Base-by-base conservation (phyloP, 768 basidiomycete species). In the Hericium erinaceus region DNA sequence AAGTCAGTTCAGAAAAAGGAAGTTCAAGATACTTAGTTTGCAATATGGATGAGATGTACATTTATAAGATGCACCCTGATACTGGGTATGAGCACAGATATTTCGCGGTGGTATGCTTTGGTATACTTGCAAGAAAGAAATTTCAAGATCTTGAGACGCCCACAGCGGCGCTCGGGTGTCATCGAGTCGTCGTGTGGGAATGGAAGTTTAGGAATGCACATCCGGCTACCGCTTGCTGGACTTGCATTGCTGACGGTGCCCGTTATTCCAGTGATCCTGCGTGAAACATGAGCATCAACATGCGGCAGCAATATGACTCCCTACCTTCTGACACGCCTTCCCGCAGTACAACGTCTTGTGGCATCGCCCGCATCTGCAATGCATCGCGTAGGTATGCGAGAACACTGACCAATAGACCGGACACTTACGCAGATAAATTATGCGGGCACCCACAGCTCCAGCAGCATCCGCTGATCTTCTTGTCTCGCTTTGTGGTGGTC, bases 391-490 rank as follows among this genome's bases (percentile, higher is more conserved):
- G 39, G 18, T 12, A 12, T 22, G 24, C 13, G 16, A 12, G 7
- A 15, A 6, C 20, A 5, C 20, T 5, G 20, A 5, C 10, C 4
- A n/a, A 44, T 10, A 18, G 4, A 10, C 44, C 11, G 44, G 15
- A 44, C 24, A 20, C 33, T 33, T 55, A 55, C 54, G 13, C 28
- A 18, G 40, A 55, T 3, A 55, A 38, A 33, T 20, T 20, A 33
- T 55, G 54, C 22, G 54, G 54, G 6, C 39, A n/a, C 11, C 54
- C 54, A 41, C 54, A 55, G 12, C n/a, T 44, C 39, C 40, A 55
- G 54, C 54, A 55, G 26, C 54, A 55, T 4, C 33, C 41, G 39
- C 40, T 28, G 41, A 15, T 13, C 28, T 55, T 55, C n/a, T 33
- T 55, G 16, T 55, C 54, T 15, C 54, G 16, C 20, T 41, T 44